Base-by-base conservation (phyloP, 176 grass and related monocot species). In the Lolium perenne region DNA sequence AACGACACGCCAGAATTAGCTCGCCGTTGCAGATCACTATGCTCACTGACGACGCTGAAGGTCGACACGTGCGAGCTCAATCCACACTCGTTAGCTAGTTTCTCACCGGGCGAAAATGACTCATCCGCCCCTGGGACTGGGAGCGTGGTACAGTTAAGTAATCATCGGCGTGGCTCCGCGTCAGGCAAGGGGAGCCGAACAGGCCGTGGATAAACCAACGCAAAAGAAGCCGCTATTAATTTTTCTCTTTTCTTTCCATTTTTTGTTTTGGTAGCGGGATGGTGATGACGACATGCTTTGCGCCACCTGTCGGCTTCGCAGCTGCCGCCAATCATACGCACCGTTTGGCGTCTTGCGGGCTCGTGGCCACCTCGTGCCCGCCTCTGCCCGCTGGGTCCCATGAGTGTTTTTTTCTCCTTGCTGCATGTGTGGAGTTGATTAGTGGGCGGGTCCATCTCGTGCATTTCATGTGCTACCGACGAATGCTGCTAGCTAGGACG, bases 161-260 rank as follows among this genome's bases (percentile, higher is more conserved):
- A 75, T 45, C 51, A 40, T 74, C 76, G 75, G 23, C 83, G 49
- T 89, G 88, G 88, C 23, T 89, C 88, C 87, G 80, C 87, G 83
- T 38, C 57, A 79, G 80, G 51, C 64, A 29, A 79, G 59, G 87
- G 87, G 82, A 57, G 87, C 66, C n/a, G 82, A 89, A 76, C 72
- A 14, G 6, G 72, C 29, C 46, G 72, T 71, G 21, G 66, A 80
- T 74, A 79, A 79, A 5, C 10, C 57, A 85, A 80, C 61, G 81
- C 74, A 5, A 79, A 53, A 70, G 62, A 9, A 9, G 35, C 1
- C n/a, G n/a, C n/a, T n/a, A n/a, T n/a, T n/a, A n/a, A 8, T 10
- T 20, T 43, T 71, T 43, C 5, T 41, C 17, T 41, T 0, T 7
- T 11, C 9, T 41, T 41, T 2, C 15, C 1, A 14, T 14, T 3